Percentiles rank a stretch among this genome's conserved stretches.
phyloP scores from a whole-genome alignment of 73 alveolate genomes.

The Uronychia setigera region DNA sequence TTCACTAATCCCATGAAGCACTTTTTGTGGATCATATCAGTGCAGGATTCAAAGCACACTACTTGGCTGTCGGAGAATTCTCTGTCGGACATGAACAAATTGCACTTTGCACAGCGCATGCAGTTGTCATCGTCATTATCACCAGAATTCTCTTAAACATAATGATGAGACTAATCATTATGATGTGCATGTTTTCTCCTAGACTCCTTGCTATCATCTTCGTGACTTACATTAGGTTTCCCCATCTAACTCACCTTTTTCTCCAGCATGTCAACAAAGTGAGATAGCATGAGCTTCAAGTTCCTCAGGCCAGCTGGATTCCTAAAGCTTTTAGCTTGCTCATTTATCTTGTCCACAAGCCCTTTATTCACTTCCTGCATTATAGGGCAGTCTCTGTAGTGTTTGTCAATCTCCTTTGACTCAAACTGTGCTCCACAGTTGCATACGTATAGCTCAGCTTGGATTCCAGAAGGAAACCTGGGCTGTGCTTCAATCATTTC shows the following conservation, averaged over 20 bases:
- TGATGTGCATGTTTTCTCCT: too few relatives aligned
- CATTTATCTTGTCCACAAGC: not conserved
- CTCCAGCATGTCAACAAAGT: not conserved
- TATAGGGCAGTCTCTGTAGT: not conserved
- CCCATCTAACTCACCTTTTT: not conserved
- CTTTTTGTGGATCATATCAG: slow-evolving; percentile 30
- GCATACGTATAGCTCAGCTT: too few relatives aligned
- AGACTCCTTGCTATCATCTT: too few relatives aligned
- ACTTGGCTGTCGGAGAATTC: not conserved
- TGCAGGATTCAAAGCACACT: slow-evolving; percentile 2
- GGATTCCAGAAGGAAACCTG: too few relatives aligned
- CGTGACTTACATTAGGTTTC: too few relatives aligned
- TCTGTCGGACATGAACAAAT: not conserved
- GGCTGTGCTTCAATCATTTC: too few relatives aligned
- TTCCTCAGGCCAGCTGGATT: not conserved
- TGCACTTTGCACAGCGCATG: not conserved
- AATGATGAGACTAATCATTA: too few relatives aligned
- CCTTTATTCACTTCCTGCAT: not conserved
- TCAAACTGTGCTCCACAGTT: not conserved
- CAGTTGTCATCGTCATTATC: not conserved
- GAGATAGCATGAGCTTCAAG: not conserved
- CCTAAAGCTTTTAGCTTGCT: not conserved
- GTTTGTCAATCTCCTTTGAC: not conserved
- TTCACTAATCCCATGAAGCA: slow-evolving; percentile 25
- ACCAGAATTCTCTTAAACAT: too few relatives aligned